Conservation (phyloP, 495 filamentous ascomycete genomes). For the Podospora pseudoanserina region DNA sequence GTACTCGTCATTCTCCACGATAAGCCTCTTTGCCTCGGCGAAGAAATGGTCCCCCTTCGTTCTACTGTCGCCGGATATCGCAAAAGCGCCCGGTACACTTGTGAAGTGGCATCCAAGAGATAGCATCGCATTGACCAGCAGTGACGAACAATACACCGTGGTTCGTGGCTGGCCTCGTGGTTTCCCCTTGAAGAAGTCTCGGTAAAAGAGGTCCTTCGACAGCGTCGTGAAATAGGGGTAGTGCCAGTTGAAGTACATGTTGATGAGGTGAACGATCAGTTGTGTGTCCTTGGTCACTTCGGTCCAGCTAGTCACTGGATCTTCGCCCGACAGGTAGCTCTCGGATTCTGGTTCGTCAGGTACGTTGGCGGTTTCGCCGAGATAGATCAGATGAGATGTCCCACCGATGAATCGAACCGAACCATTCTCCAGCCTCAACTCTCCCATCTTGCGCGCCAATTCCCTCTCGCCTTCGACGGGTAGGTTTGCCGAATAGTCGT, state of each 20-base stretch:
- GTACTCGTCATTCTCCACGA: slow-evolving; percentile 89
- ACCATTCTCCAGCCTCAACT: slow-evolving; percentile 82
- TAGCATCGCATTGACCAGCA: slow-evolving; percentile 95
- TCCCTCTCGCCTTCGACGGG: slow-evolving; percentile 75
- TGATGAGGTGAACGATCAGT: slow-evolving; percentile 81
- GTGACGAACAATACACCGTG: slow-evolving; percentile 76
- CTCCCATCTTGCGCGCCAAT: slow-evolving; percentile 88
- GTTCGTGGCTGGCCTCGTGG: slow-evolving; percentile 39
- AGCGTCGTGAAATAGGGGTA: slow-evolving; percentile 95
- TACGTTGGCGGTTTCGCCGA: slow-evolving; percentile 52
- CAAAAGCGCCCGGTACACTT: slow-evolving; percentile 65
- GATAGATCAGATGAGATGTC: slow-evolving; percentile 87
- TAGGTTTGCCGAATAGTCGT: slow-evolving; percentile 35
- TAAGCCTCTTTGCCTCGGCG: slow-evolving; percentile 84
- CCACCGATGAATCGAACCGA: slow-evolving; percentile 90
- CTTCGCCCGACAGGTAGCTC: slow-evolving; percentile 46
- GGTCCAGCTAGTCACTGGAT: slow-evolving; percentile 81
- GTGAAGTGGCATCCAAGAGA: slow-evolving; percentile 95
- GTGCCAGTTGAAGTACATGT: slow-evolving; percentile 98
- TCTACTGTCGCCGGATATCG: slow-evolving; percentile 63
- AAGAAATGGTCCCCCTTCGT: slow-evolving; percentile 98
- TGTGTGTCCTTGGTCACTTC: slow-evolving; percentile 74
- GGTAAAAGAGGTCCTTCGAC: slow-evolving; percentile 83
- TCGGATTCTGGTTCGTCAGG: slow-evolving; percentile 51
- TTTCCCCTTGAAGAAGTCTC: slow-evolving; percentile 72